These are phyloP conservation scores for Gloeostereum incarnatum DNA, from an alignment of 768 basidiomycete genomes.

Conservation along the genomic window DNA sequence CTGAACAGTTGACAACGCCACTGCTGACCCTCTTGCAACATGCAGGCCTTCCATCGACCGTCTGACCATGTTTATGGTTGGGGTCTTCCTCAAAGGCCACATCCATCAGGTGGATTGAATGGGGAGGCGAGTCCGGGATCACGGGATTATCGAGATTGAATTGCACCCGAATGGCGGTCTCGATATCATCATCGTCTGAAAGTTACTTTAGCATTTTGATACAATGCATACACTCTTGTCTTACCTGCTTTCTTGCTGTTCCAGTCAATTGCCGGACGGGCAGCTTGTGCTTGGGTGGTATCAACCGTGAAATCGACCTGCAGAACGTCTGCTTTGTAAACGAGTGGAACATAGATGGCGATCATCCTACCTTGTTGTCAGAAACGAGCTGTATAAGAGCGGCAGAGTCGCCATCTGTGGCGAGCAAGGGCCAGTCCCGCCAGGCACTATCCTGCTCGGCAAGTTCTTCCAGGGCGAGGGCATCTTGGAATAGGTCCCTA, in stretches of 20 bases:
- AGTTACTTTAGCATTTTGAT: not conserved
- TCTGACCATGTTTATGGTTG: slow-evolving; percentile 30
- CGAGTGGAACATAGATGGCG: not conserved
- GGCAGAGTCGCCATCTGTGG: slow-evolving; percentile 75
- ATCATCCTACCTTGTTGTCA: slow-evolving; percentile 50
- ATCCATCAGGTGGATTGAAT: slow-evolving; percentile 4
- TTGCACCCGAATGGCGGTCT: slow-evolving; percentile 51
- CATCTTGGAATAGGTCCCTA: slow-evolving; percentile 64
- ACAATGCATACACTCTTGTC: slow-evolving; percentile 6
- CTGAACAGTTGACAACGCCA: slow-evolving; percentile 32
- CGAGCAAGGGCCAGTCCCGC: slow-evolving; percentile 73
- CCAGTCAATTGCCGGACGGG: slow-evolving; percentile 58
- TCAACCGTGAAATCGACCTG: slow-evolving; percentile 74
- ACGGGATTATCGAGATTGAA: slow-evolving; percentile 13
- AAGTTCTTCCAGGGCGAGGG: slow-evolving; percentile 50
- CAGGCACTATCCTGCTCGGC: slow-evolving; percentile 40
- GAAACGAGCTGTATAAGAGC: slow-evolving; percentile 77
- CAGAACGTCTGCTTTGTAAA: slow-evolving; percentile 1
- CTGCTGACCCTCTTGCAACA: slow-evolving; percentile 32
- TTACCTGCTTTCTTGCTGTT: slow-evolving; percentile 86
- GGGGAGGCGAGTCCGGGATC: slow-evolving; percentile 11
- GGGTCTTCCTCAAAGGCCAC: slow-evolving; percentile 10
- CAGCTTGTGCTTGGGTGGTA: slow-evolving; percentile 44
- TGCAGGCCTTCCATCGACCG: slow-evolving; percentile 28
- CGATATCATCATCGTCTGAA: slow-evolving; percentile 78